These are phyloP conservation scores for Scedosporium boydii DNA, from an alignment of 2,329 filamentous ascomycete species.

Conservation along the genomic window DNA sequence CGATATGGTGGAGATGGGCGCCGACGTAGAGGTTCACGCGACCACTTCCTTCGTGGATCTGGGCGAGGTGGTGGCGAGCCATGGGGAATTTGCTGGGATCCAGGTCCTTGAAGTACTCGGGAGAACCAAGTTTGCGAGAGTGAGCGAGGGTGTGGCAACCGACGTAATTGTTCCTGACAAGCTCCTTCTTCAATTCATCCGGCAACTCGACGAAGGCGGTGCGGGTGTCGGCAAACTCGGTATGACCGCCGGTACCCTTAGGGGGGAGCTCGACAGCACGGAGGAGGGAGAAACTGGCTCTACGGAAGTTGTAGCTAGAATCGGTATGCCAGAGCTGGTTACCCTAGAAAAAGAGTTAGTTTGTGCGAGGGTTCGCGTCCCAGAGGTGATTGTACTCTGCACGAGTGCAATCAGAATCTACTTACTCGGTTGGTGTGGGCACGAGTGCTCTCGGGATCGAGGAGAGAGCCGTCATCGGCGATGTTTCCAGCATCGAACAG, in stretches of 20 bases:
- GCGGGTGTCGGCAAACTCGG: slow-evolving; percentile 43
- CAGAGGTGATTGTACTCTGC: neutral
- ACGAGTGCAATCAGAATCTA: neutral
- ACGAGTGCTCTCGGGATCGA: slow-evolving; percentile 29
- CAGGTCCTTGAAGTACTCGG: slow-evolving; percentile 35
- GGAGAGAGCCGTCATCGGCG: slow-evolving; percentile 33
- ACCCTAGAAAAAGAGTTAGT: slow-evolving; percentile 16
- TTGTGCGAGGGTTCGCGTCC: neutral
- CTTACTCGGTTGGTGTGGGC: slow-evolving; percentile 28
- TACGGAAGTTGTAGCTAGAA: slow-evolving; percentile 43
- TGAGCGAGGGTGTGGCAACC: slow-evolving; percentile 41
- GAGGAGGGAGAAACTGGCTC: slow-evolving; percentile 41
- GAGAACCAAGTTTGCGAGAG: slow-evolving; percentile 39
- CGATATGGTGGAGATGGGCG: slow-evolving; percentile 42
- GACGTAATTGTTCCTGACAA: slow-evolving; percentile 30
- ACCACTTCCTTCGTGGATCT: slow-evolving; percentile 40
- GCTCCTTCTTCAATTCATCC: slow-evolving; percentile 19
- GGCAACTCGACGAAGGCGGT: slow-evolving; percentile 39
- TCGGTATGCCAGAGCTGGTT: slow-evolving; percentile 46
- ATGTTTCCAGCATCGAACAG: slow-evolving; percentile 51
- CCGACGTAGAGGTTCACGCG: slow-evolving; percentile 45
- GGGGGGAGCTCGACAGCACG: slow-evolving; percentile 40
- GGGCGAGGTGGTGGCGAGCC: slow-evolving; percentile 36
- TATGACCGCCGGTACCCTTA: slow-evolving; percentile 34
- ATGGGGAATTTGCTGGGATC: slow-evolving; percentile 28